Percentiles rank a stretch among this genome's conserved stretches.
Conservation (phyloP, 306 rosid genomes). For the Vigna unguiculata region DNA sequence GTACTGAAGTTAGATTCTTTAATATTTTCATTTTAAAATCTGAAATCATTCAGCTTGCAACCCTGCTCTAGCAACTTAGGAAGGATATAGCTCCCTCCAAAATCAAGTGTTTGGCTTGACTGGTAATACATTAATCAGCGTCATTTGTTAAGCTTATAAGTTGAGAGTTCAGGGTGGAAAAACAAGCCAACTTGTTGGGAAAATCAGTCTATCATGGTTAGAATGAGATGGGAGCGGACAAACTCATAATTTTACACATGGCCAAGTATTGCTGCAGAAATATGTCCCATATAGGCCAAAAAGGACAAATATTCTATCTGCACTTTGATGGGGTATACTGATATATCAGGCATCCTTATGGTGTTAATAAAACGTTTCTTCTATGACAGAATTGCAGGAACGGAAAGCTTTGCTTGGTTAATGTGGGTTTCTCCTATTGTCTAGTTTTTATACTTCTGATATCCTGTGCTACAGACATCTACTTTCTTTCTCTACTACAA, state of each 20-base stretch:
- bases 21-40: slow-evolving; percentile 28
- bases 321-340: slow-evolving; percentile 16
- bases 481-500: slow-evolving; percentile 32
- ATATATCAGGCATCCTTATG: slow-evolving; percentile 15
- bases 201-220: background rate
- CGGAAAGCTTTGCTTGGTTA: slow-evolving; percentile 11
- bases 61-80: background rate
- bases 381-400: slow-evolving; percentile 20
- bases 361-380: slow-evolving; percentile 8
- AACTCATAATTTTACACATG: background rate
- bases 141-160: background rate
- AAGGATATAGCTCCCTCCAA: slow-evolving; percentile 9
- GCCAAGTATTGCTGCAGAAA: background rate
- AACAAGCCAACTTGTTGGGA: background rate
- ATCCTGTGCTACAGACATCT: slow-evolving; percentile 10
- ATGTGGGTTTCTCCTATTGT: slow-evolving; percentile 21
- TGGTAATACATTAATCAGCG: background rate
- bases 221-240: background rate
- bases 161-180: background rate
- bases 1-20: background rate
- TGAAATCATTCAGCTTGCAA: slow-evolving; percentile 11
- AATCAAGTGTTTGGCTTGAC: background rate
- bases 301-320: slow-evolving; percentile 1
- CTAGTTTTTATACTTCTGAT: slow-evolving; percentile 18
- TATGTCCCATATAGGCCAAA: too few relatives aligned